Conservation (phyloP, 345 rosid genomes). For the Citrus maxima region DNA sequence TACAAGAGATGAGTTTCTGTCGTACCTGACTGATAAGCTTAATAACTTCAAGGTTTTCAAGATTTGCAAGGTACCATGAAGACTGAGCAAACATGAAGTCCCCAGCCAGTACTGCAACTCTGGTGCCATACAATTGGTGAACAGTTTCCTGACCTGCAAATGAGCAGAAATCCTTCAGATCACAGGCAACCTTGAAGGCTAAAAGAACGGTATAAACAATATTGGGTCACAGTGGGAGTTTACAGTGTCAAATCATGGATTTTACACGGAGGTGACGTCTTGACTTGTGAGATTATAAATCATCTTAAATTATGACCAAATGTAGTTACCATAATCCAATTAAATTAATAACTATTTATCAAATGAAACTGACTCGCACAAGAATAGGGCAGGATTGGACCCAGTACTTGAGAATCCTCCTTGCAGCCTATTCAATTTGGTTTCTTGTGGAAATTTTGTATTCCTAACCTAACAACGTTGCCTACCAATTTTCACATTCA, state of each 20-base stretch:
- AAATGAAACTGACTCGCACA: not conserved
- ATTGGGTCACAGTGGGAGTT: not conserved
- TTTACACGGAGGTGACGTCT: not conserved
- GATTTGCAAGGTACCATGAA: slow-evolving; percentile 95
- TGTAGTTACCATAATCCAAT: not conserved
- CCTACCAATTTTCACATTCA: not conserved
- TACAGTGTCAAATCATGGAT: not conserved
- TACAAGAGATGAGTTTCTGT: not conserved
- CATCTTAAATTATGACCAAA: not conserved
- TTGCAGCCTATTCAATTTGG: too few species aligned
- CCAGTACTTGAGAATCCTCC: too few species aligned
- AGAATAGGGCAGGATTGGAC: not conserved
- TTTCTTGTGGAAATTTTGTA: not conserved
- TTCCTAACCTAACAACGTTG: not conserved
- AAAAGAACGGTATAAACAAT: not conserved
- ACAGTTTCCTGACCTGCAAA: slow-evolving; percentile 77
- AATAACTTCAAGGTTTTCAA: slow-evolving; percentile 89
- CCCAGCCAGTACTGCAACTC: slow-evolving; percentile 89
- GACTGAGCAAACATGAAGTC: slow-evolving; percentile 99
- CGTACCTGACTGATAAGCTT: slow-evolving; percentile 93
- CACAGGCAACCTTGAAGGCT: not conserved
- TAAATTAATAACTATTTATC: not conserved
- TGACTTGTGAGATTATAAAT: not conserved
- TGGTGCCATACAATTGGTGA: slow-evolving; percentile 79
- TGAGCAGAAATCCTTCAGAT: not conserved